These are phyloP conservation scores for Neodidymelliopsis sp. DNA, from an alignment of 2,329 filamentous ascomycete species.

Conservation along the genomic window DNA sequence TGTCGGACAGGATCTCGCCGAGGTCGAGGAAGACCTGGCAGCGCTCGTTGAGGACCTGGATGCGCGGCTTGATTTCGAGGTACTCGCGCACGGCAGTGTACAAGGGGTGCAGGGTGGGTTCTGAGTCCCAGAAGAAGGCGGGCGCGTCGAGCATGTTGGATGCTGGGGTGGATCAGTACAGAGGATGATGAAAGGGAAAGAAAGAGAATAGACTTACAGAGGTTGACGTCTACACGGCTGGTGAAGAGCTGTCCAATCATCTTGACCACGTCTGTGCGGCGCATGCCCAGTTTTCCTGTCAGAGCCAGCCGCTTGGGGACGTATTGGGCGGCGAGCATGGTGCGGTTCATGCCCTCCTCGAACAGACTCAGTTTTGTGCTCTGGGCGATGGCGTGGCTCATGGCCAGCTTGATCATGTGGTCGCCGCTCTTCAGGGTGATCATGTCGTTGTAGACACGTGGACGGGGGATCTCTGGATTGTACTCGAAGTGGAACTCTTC, in stretches of 20 bases:
- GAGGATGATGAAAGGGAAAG: not conserved
- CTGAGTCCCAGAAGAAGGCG: conserved; percentile 98
- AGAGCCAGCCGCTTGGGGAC: conserved; percentile 88
- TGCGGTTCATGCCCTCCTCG: conserved; percentile 93
- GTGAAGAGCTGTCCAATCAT: conserved; percentile 92
- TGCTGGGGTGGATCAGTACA: conserved; percentile 60
- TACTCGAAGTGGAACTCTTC: conserved; percentile 99
- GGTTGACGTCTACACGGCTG: conserved; percentile 93
- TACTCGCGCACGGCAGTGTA: conserved; percentile 96
- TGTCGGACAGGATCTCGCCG: conserved; percentile 92
- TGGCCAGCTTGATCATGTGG: conserved; percentile 98
- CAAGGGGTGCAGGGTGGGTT: conserved; percentile 91
- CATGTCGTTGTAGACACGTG: conserved; percentile 98
- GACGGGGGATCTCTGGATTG: conserved; percentile 82
- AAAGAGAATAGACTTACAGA: conserved; percentile 71
- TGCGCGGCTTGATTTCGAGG: conserved; percentile 94
- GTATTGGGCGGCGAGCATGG: conserved; percentile 91
- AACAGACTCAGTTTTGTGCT: conserved; percentile 97
- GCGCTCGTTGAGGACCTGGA: conserved; percentile 95
- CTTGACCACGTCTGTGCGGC: conserved; percentile 87
- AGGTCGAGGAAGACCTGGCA: conserved; percentile 96
- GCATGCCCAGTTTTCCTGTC: conserved; percentile 91
- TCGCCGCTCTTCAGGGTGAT: conserved; percentile 93
- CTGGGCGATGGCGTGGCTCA: conserved; percentile 96
- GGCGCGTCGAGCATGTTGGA: conserved; percentile 96